These are phyloP conservation scores for Ogataea naganishii DNA, from an alignment of 805 yeast species.

Conservation along the genomic window DNA sequence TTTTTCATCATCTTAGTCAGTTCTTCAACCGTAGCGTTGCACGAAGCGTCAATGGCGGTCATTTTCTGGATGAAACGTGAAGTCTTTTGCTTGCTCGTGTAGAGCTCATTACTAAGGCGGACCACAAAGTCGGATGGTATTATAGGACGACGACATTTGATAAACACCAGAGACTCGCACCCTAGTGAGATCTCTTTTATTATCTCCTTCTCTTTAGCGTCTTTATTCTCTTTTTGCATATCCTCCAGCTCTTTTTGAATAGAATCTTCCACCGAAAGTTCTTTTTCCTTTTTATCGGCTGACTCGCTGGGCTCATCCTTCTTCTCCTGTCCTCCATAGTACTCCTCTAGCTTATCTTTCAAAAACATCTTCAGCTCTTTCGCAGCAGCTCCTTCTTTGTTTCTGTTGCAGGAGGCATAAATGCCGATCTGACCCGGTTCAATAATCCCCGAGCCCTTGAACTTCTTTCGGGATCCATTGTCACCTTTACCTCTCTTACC, in stretches of 20 bases:
- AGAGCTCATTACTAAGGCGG: constrained; percentile 52
- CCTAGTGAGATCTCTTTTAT: constrained; percentile 55
- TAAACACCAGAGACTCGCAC: constrained; percentile 79
- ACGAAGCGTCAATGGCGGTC: constrained; percentile 72
- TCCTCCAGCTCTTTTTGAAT: constrained; percentile 63
- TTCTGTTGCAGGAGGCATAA: constrained; percentile 82
- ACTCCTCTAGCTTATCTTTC: constrained; percentile 40
- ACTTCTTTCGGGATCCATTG: constrained; percentile 21
- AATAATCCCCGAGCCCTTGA: constrained; percentile 40
- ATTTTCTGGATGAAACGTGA: constrained; percentile 72
- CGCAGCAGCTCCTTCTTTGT: constrained; percentile 70
- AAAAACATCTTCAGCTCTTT: constrained; percentile 60
- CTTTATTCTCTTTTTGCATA: constrained; percentile 35
- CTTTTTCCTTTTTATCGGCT: constrained; percentile 29
- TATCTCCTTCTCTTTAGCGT: constrained; percentile 33
- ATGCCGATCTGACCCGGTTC: constrained; percentile 86
- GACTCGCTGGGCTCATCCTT: constrained; percentile 14
- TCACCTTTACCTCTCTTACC: constrained; percentile 17
- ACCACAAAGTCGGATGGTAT: constrained; percentile 68
- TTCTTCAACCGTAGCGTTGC: constrained; percentile 64
- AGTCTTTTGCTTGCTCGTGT: constrained; percentile 40
- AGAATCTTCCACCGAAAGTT: constrained; percentile 64
- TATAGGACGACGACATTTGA: constrained; percentile 72
- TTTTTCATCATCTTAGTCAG: constrained; percentile 47
- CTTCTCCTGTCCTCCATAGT: constrained; percentile 17